phyloP scores from a whole-genome alignment of 768 basidiomycete species.

The Saitozyma sp. region DNA sequence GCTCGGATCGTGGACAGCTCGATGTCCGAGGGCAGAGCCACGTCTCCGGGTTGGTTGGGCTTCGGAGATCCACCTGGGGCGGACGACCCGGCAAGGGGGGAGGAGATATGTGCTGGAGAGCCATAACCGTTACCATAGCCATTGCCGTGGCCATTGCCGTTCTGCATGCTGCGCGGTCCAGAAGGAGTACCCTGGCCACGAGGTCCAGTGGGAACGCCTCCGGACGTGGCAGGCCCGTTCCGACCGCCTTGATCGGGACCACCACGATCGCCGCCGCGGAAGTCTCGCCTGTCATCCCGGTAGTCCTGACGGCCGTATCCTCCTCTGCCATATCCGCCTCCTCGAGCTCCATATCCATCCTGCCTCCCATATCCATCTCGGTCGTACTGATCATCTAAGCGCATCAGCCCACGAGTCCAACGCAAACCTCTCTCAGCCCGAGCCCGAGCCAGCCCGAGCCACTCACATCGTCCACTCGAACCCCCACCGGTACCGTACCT shows the following conservation, averaged over 20 bases:
- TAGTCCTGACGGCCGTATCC: constrained; percentile 13
- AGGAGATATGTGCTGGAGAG: constrained; percentile 13
- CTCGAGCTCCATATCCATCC: neutral
- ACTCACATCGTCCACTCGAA: constrained; percentile 54
- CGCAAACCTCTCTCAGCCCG: too few relatives aligned
- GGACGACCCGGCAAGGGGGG: constrained; percentile 44
- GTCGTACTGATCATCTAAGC: neutral
- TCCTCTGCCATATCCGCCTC: constrained; percentile 4
- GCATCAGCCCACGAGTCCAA: too few relatives aligned
- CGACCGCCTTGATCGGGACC: constrained; percentile 5
- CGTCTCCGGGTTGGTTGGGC: constrained; percentile 30
- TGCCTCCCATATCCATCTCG: neutral
- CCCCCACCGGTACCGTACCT: constrained; percentile 54
- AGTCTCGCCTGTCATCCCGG: constrained; percentile 10
- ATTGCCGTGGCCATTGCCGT: constrained; percentile 3
- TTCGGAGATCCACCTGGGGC: constrained; percentile 30
- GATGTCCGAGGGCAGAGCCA: constrained; percentile 58
- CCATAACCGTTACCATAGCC: neutral
- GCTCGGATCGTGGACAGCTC: constrained; percentile 83
- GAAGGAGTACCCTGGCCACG: constrained; percentile 60
- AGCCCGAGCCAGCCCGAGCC: constrained; percentile 3
- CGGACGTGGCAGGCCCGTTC: constrained; percentile 5
- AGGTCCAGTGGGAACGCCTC: constrained; percentile 70
- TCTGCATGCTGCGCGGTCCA: constrained; percentile 26
- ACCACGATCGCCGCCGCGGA: neutral